Evolutionary conservation across 345 rosid species (phyloP).

Genomic region (Noccaea caerulescens): DNA sequence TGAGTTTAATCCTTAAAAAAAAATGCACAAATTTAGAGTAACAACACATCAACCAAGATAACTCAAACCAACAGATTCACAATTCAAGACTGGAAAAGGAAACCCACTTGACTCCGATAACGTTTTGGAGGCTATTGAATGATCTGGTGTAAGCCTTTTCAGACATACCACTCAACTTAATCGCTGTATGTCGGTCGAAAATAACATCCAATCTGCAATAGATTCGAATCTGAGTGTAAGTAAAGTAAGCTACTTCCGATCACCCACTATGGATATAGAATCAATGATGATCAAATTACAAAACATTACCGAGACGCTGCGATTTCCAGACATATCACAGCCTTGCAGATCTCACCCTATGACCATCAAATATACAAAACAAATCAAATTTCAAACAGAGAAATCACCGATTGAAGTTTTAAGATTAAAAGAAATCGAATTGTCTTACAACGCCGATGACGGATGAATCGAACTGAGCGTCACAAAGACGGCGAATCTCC

Average conservation of each 20-base stretch:
- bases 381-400: background rate
- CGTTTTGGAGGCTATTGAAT: conserved; percentile 77
- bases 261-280: background rate
- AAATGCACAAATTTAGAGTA: background rate
- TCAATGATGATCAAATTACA: background rate
- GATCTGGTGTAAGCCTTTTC: conserved; percentile 86
- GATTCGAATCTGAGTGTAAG: conserved; percentile 1
- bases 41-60: conserved; percentile 2
- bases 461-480: conserved; percentile 91
- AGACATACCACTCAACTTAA: conserved; percentile 84
- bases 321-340: conserved; percentile 85
- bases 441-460: conserved; percentile 78
- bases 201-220: conserved; percentile 59
- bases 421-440: background rate
- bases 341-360: conserved; percentile 94
- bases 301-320: conserved; percentile 68
- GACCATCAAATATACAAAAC: background rate
- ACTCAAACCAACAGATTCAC: background rate
- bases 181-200: conserved; percentile 73
- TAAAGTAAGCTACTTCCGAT: background rate
- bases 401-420: too few relatives aligned
- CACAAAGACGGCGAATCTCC: conserved; percentile 94
- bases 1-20: conserved; percentile 62
- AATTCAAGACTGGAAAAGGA: background rate
- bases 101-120: conserved; percentile 78